Evolutionary conservation across 129 eudicot genomes (phyloP), one percentile per base, ranked within the genome.

Genomic region (Escallonia rubra): DNA sequence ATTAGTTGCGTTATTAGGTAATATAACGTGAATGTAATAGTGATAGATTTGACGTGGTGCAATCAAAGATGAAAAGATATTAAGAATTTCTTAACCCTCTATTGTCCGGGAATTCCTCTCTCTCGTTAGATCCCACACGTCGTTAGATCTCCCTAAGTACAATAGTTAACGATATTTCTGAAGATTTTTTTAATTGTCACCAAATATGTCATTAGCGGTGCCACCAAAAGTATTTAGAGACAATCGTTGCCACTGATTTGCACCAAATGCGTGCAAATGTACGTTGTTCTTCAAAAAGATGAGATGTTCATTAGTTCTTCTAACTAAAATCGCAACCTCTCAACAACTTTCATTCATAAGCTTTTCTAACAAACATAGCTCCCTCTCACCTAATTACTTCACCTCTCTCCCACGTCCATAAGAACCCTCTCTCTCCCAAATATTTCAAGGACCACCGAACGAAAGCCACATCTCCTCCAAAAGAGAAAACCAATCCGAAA

Each of bases 321-420:
- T 45, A 57, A 46, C 78, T 57, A 57, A 9, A 55, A 61, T 74
- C 46, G 65, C 54, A 64, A 71, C 76, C 41, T 70, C 52, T 66
- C 64, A 80, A 74, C 72, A 64, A 70, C 76, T 40, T 65, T 60
- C 43, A 16, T 23, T 55, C 41, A 38, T 44, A 34, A 44, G 38
- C 38, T 15, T 41, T 63, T 54, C 51, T 13, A 64, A 45, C 71
- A n/a, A 56, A 45, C 40, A 65, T 49, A 57, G 63, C 39, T 73
- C 72, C 67, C 55, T 57, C 66, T 48, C 60, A 73, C 78, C 78
- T 41, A 73, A 65, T 50, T 47, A 4, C 47, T 43, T 44, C 39
- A 16, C 23, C 43, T 43, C 64, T 55, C 63, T 68, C 73, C 53
- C 42, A 14, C 34, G 45, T 66, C 71, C 69, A 74, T 74, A 65